Percentiles rank a stretch among this genome's conserved stretches.
These are phyloP conservation scores for Umbelopsis sp. DNA, from an alignment of 192 early-diverging fungal genomes.

Conservation along the genomic window DNA sequence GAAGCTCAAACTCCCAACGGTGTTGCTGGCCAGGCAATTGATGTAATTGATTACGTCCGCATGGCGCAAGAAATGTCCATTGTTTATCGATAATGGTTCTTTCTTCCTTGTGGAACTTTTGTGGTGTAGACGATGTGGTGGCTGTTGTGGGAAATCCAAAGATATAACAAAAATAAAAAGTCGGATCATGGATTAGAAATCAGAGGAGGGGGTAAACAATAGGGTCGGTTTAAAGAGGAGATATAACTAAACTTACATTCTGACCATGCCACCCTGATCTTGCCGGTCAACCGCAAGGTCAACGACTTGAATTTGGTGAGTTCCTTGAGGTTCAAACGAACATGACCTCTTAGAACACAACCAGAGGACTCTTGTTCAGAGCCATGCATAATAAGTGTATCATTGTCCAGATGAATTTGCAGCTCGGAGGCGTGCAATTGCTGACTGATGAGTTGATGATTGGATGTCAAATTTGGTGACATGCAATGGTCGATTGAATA, in stretches of 20 bases:
- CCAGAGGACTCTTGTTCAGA: conserved; percentile 42
- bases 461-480: neutral
- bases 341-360: conserved; percentile 54
- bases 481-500: neutral
- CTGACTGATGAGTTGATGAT: neutral
- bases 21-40: conserved; percentile 38
- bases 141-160: neutral
- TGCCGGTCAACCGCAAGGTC: conserved; percentile 50
- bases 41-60: conserved; percentile 36
- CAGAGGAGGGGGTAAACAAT: neutral
- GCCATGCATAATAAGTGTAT: conserved; percentile 43
- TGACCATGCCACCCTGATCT: conserved; percentile 45
- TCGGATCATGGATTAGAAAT: neutral
- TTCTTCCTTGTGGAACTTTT: conserved; percentile 29
- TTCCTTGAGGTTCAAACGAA: conserved; percentile 51
- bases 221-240: no score
- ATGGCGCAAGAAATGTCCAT: conserved; percentile 50
- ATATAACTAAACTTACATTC: conserved; percentile 33
- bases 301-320: conserved; percentile 52
- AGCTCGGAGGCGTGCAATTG: neutral
- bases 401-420: conserved; percentile 41
- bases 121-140: conserved; percentile 11
- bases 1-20: conserved; percentile 55
- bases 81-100: conserved; percentile 48
- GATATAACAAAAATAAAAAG: neutral